These are phyloP conservation scores for Phytophthora vignae DNA, from an alignment of 352 stramenopile genomes.

Conservation along the genomic window DNA sequence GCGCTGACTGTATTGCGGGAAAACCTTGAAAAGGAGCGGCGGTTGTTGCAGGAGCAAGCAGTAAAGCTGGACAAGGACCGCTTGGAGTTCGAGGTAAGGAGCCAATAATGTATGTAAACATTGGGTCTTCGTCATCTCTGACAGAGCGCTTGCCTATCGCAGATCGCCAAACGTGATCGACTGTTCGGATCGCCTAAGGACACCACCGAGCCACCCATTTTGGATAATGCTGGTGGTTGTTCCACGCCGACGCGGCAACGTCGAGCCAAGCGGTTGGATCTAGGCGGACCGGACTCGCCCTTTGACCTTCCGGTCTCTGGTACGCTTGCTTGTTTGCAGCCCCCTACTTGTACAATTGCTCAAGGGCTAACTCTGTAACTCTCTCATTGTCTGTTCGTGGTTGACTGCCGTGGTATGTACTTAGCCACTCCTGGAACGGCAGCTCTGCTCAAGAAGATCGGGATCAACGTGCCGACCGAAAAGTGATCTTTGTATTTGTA, in stretches of 20 bases:
- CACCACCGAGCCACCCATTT: conserved; percentile 4
- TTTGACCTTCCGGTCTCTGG: conserved; percentile 56
- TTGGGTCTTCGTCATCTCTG: conserved; percentile 4
- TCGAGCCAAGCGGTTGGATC: conserved; percentile 22
- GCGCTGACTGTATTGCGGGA: conserved; percentile 41
- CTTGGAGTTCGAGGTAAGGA: conserved; percentile 63
- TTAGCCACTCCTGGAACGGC: conserved; percentile 50
- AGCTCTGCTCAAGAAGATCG: conserved; percentile 52
- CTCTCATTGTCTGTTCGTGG: conserved; percentile 16
- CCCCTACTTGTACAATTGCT: neutral
- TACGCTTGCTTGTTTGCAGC: conserved; percentile 15
- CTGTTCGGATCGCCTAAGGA: conserved; percentile 26
- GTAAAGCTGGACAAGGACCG: conserved; percentile 70
- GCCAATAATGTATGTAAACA: conserved; percentile 25
- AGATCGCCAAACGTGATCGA: conserved; percentile 56
- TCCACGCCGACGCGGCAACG: conserved; percentile 27
- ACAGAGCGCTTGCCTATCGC: conserved; percentile 8
- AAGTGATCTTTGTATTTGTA: conserved; percentile 14
- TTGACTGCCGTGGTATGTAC: conserved; percentile 17
- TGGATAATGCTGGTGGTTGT: conserved; percentile 12
- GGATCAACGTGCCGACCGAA: conserved; percentile 46
- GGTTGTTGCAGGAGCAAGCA: conserved; percentile 57
- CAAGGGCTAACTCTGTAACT: neutral
- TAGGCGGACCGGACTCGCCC: conserved; percentile 29
- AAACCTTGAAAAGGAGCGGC: conserved; percentile 56